A percentile compares a stretch with the other conserved stretches of the same genome.
Evolutionary conservation across 2,329 filamentous ascomycete species (phyloP).

Genomic region (Penicillium italicum): DNA sequence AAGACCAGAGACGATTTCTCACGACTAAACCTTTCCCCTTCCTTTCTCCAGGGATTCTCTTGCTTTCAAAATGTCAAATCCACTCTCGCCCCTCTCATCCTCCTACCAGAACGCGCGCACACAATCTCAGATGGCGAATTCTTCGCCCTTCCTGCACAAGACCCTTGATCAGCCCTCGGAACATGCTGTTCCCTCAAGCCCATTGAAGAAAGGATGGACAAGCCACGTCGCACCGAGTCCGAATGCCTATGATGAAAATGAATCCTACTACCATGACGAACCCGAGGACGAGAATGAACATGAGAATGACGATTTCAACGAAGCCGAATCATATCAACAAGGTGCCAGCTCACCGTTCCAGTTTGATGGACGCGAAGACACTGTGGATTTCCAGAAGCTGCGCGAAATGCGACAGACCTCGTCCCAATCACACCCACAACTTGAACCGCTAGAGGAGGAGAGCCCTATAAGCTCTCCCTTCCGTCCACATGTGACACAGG

Average conservation of each 20-base stretch:
- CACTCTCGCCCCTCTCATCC: conserved; percentile 41
- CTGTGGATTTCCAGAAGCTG: conserved; percentile 30
- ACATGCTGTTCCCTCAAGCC: conserved; percentile 24
- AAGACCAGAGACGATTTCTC: not conserved
- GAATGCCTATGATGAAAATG: conserved; percentile 14
- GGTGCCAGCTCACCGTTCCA: conserved; percentile 40
- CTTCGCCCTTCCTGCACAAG: conserved; percentile 25
- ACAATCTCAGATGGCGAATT: conserved; percentile 25
- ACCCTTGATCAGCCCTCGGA: conserved; percentile 22
- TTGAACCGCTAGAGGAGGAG: conserved; percentile 11
- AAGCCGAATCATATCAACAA: conserved; percentile 20
- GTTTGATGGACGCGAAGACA: conserved; percentile 31
- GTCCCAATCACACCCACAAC: conserved; percentile 8
- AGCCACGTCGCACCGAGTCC: conserved; percentile 11
- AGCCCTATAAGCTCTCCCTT: conserved; percentile 39
- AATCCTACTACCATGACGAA: conserved; percentile 14
- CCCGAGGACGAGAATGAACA: conserved; percentile 3
- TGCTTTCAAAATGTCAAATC: conserved; percentile 35
- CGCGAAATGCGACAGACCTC: conserved; percentile 15
- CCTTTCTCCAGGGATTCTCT: not conserved
- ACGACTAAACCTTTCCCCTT: not conserved
- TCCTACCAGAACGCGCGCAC: conserved; percentile 42
- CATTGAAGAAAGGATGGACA: conserved; percentile 24
- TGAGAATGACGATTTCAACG: conserved; percentile 21
- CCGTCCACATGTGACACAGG: conserved; percentile 28